phyloP scores from a whole-genome alignment of 2,329 filamentous ascomycete genomes.

The Simplicillium sp. region DNA sequence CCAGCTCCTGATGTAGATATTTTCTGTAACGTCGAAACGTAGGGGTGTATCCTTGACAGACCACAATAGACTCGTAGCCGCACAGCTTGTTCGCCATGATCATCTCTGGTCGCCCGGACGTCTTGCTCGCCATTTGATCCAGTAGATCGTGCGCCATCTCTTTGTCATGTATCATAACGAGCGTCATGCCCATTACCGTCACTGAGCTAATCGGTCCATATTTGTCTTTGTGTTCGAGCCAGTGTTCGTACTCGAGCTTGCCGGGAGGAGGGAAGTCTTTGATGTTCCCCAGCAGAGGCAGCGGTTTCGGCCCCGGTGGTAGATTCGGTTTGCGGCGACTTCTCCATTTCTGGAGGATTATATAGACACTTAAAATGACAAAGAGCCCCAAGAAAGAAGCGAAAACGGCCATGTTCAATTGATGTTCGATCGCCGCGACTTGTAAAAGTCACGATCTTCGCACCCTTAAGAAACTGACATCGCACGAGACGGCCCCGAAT shows the following conservation, averaged over 20 bases:
- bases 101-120: conserved; percentile 15
- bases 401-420: too few species aligned
- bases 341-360: too few species aligned
- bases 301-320: conserved; percentile 17
- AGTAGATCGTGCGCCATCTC: conserved; percentile 23
- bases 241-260: conserved; percentile 19
- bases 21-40: conserved; percentile 15
- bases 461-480: too few species aligned
- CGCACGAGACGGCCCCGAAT: too few species aligned
- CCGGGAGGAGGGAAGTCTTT: conserved; percentile 27
- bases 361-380: too few species aligned
- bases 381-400: too few species aligned
- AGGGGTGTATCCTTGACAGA: conserved; percentile 13
- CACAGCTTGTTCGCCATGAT: conserved; percentile 17
- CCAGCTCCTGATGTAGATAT: conserved; percentile 16
- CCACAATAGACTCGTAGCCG: conserved; percentile 14
- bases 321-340: neutral
- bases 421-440: too few species aligned
- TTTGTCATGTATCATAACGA: conserved; percentile 27
- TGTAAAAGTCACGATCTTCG: too few species aligned
- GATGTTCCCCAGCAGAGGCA: conserved; percentile 34
- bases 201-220: conserved; percentile 17
- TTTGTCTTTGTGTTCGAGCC: conserved; percentile 21
- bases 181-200: conserved; percentile 16
- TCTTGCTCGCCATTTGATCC: conserved; percentile 19